Evolutionary conservation across 1,284 basidiomycete species (phyloP), one percentile per base, ranked within the genome.

Genomic region (Boletellus deceptivus): DNA sequence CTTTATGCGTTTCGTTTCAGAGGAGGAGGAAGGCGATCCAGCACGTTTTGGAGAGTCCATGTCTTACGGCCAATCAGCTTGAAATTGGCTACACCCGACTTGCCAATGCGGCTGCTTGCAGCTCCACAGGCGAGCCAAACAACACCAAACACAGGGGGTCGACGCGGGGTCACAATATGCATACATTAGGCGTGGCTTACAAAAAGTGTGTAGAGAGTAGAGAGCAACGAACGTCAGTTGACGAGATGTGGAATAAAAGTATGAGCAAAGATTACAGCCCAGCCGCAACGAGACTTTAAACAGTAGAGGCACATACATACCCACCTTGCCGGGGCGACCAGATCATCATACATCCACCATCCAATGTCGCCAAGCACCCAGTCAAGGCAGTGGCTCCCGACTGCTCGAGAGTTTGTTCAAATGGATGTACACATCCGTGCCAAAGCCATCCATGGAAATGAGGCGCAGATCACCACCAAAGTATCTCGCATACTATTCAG

Each of bases 371-470:
- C 29, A 29, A 29, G 27, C 27, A 22, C 29, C 40, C 6, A 10
- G 43, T 67, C 59, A 86, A 25, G 78, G 86, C 37, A 91, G 68
- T 6, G 89, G 89, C 69, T 91, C 89, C 34, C 83, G 74, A 61
- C 83, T 89, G 63, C 86, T 89, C 34, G 86, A 89, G 18, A 95
- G 77, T 46, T 90, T 79, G 65, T 94, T 94, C 50, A 95, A 73
- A 67, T 95, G 93, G 55, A 47, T 91, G 65, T 95, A 95, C 1
- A 94, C 89, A 65, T 92, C 91, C 34, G 91, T 94, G 4, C 91
- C 93, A 61, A 91, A 96, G 7, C 94, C 94, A 59, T 98, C 95
- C 96, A 99, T 98, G 40, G 93, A 92, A 60, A 99, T 98, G 50
- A 99, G 72, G 46, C 92, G 82, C n/a, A 99, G 74, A 70, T 98